Base-by-base conservation (phyloP, 371 early-diverging fungal species). In the Mortierella sp. region DNA sequence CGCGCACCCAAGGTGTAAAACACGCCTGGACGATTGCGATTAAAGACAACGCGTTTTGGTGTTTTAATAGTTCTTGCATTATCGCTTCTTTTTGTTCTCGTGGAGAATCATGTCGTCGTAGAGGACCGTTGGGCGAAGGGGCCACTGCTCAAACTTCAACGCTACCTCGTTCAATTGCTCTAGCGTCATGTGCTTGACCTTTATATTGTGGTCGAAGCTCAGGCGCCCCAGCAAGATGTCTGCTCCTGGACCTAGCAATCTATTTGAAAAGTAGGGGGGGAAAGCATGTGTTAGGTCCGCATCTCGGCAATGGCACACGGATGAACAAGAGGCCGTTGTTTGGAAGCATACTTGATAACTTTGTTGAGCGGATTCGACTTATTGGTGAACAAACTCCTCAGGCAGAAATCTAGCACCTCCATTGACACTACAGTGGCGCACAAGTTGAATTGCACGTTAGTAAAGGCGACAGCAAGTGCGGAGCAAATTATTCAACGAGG, bases 81-180 rank as follows among this genome's bases (percentile, higher is more conserved):
- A 78, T 48, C 82, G 82, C 59, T 82, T 86, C 28, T 61, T 54
- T 44, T 61, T 84, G 37, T 44, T 28, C 69, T 86, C 79, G 9
- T 78, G 74, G 71, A 81, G 69, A 69, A 86, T 76, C 86, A 86
- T 86, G 71, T 90, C 89, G 69, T 92, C 92, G 75, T 90, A 89
- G 53, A 92, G 83, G 28, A 88, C 89, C 50, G 86, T 76, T 6
- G 93, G 93, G 21, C 90, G 88, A 40, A 93, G 82, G 28, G 93
- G 93, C 93, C 93, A 93, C 77, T 93, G 86, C 69, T 92, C 91
- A 82, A 93, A 93, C 73, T 91, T 91, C 28, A 79, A 34, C n/a
- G 92, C 90, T 3, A 93, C 91, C 78, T 91, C 91, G 76, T 91
- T 88, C 11, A 93, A 48, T 69, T 93, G 92, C 14, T 85, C 88